Evolutionary conservation across 2,329 filamentous ascomycete genomes (phyloP).

Genomic region (Phialophora chinensis): DNA sequence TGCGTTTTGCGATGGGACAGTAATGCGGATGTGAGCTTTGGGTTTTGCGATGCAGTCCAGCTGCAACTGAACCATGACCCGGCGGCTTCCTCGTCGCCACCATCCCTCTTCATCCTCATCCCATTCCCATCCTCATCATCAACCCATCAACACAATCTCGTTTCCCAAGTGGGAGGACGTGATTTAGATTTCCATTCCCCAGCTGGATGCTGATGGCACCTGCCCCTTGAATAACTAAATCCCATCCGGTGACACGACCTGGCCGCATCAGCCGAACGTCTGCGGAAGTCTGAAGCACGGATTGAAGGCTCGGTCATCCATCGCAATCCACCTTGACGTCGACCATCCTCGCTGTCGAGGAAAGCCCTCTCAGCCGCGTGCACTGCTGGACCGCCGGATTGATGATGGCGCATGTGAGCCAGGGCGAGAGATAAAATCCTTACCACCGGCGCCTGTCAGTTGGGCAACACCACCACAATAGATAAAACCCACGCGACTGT

Average conservation of each 20-base stretch:
- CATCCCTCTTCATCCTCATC: constrained; percentile 28
- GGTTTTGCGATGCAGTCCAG: constrained; percentile 27
- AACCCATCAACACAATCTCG: constrained; percentile 23
- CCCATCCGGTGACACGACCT: constrained; percentile 33
- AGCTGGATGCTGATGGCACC: constrained; percentile 29
- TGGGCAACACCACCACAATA: constrained; percentile 11
- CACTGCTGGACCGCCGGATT: constrained; percentile 8
- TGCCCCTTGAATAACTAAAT: constrained; percentile 29
- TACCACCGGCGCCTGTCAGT: constrained; percentile 9
- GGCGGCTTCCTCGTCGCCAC: constrained; percentile 28
- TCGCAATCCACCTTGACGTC: constrained; percentile 9
- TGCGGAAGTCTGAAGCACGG: constrained; percentile 9
- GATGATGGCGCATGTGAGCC: constrained; percentile 32
- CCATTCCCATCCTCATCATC: constrained; percentile 30
- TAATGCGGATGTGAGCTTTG: constrained; percentile 34
- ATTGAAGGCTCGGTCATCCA: constrained; percentile 8
- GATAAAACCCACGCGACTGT: constrained; percentile 13
- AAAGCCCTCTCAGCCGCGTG: constrained; percentile 1
- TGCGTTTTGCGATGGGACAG: constrained; percentile 21
- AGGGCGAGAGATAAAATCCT: constrained; percentile 28
- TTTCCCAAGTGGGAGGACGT: constrained; percentile 27
- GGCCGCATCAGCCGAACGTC: constrained; percentile 21
- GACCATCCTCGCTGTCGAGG: constrained; percentile 8
- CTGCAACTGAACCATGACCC: constrained; percentile 35
- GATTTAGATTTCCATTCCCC: constrained; percentile 23